phyloP scores from a whole-genome alignment of 2,329 filamentous ascomycete genomes.

The Aquanectria penicillioides region DNA sequence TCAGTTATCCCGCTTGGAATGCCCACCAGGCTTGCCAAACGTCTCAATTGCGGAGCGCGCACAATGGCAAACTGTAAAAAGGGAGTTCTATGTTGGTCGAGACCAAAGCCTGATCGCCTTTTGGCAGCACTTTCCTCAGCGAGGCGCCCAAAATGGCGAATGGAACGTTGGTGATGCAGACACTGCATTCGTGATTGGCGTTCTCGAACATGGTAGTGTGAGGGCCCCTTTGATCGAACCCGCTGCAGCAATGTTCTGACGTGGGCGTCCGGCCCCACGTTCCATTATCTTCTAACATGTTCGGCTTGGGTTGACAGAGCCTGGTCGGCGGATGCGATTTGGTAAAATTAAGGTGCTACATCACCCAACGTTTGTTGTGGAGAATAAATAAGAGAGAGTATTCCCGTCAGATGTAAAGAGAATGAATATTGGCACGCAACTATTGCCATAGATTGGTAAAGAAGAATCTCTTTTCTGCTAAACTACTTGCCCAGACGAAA shows the following conservation, averaged over 20 bases:
- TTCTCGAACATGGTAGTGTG: conserved; percentile 15
- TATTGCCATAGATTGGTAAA: no score
- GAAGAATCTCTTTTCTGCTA: no score
- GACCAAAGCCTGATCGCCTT: conserved; percentile 22
- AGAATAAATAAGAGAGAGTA: no score
- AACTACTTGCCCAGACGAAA: no score
- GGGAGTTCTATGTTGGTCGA: conserved; percentile 1
- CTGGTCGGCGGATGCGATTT: background rate
- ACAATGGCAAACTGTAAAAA: conserved; percentile 18
- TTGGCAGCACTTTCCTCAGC: background rate
- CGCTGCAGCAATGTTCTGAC: conserved; percentile 15
- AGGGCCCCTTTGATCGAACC: background rate
- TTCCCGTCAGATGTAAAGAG: no score
- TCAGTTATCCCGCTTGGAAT: no score
- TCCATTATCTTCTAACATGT: conserved; percentile 12
- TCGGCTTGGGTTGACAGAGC: background rate
- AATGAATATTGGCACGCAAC: no score
- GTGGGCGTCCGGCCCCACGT: conserved; percentile 7
- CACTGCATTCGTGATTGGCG: conserved; percentile 29
- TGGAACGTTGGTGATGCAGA: background rate
- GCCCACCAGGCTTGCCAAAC: no score
- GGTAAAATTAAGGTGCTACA: no score
- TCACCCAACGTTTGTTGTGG: no score
- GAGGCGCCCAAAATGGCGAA: background rate
- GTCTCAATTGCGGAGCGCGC: conserved; percentile 3